Percentiles rank a stretch among this genome's conserved stretches.
Conservation (phyloP, 2,329 filamentous ascomycete species). For the Tympanopsis confertula region DNA sequence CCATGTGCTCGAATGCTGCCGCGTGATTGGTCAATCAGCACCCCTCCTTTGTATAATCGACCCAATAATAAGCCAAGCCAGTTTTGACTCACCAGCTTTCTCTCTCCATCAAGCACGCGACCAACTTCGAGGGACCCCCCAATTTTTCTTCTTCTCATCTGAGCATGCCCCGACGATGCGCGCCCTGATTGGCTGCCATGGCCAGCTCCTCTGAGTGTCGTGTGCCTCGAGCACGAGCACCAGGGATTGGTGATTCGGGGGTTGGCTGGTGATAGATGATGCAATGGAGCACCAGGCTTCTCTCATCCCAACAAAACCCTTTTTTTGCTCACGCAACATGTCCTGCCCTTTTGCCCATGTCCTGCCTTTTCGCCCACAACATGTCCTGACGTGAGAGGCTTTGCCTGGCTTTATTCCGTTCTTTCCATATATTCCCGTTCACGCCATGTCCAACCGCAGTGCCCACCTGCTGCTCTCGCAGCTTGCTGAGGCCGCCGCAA, state of each 20-base stretch:
- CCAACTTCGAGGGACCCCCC: background rate
- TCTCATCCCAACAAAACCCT: constrained; percentile 4
- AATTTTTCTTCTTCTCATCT: constrained; percentile 3
- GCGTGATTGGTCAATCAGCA: background rate
- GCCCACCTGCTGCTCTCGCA: too few species aligned
- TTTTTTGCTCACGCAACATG: too few species aligned
- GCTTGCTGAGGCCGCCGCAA: too few species aligned
- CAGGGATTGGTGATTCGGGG: constrained; percentile 22
- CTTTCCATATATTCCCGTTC: too few species aligned
- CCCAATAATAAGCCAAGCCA: too few species aligned
- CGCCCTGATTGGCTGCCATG: constrained; percentile 3
- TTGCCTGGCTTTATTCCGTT: too few species aligned
- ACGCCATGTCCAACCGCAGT: too few species aligned
- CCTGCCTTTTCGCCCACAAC: too few species aligned
- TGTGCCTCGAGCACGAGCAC: constrained; percentile 77
- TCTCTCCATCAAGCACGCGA: background rate
- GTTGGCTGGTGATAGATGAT: constrained; percentile 10
- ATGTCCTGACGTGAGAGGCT: too few species aligned
- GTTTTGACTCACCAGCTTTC: too few species aligned
- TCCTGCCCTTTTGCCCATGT: too few species aligned
- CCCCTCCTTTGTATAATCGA: background rate
- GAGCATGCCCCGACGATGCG: constrained; percentile 16
- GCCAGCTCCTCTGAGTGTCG: constrained; percentile 56
- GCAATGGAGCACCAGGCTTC: constrained; percentile 7
- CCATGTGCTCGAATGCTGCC: background rate